Evolutionary conservation across 495 filamentous ascomycete species (phyloP).

Genomic region (Xylaria intraflava): DNA sequence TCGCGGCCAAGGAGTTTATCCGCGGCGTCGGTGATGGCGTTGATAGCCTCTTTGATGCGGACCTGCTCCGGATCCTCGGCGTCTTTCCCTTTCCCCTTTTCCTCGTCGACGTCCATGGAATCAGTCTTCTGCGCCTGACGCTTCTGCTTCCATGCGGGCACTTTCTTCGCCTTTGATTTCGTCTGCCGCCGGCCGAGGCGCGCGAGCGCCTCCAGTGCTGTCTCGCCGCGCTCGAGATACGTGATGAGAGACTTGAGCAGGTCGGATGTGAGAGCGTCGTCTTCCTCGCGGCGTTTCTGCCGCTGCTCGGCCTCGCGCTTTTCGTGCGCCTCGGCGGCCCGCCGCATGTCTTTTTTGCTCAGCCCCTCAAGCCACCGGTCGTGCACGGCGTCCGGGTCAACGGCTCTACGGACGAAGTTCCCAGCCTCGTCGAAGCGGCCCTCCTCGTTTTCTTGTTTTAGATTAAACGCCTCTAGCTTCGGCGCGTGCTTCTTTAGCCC

Average conservation of each 20-base stretch:
- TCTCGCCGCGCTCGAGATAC: constrained; percentile 74
- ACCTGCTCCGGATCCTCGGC: constrained; percentile 64
- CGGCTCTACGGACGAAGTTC: constrained; percentile 85
- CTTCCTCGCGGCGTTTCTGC: constrained; percentile 61
- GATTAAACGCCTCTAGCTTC: constrained; percentile 95
- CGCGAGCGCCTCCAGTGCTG: constrained; percentile 79
- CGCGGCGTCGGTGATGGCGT: constrained; percentile 79
- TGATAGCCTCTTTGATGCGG: constrained; percentile 62
- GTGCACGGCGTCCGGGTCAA: constrained; percentile 82
- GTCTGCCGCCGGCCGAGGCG: constrained; percentile 65
- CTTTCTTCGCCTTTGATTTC: constrained; percentile 51
- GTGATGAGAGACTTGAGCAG: constrained; percentile 64
- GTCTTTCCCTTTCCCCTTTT: constrained; percentile 23
- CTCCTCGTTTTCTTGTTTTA: constrained; percentile 84
- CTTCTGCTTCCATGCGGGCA: constrained; percentile 55
- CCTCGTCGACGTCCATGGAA: constrained; percentile 64
- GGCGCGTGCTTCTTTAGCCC: constrained; percentile 90
- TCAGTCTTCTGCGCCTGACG: constrained; percentile 48
- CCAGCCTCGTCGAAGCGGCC: constrained; percentile 84
- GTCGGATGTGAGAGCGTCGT: constrained; percentile 68
- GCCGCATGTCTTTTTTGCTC: constrained; percentile 86
- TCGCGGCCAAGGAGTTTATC: constrained; percentile 77
- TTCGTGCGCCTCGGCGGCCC: constrained; percentile 80
- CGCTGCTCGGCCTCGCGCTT: constrained; percentile 72
- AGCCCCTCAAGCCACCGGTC: constrained; percentile 90